These are phyloP conservation scores for Clonostachys rosea DNA, from an alignment of 2,329 filamentous ascomycete species.

Conservation along the genomic window DNA sequence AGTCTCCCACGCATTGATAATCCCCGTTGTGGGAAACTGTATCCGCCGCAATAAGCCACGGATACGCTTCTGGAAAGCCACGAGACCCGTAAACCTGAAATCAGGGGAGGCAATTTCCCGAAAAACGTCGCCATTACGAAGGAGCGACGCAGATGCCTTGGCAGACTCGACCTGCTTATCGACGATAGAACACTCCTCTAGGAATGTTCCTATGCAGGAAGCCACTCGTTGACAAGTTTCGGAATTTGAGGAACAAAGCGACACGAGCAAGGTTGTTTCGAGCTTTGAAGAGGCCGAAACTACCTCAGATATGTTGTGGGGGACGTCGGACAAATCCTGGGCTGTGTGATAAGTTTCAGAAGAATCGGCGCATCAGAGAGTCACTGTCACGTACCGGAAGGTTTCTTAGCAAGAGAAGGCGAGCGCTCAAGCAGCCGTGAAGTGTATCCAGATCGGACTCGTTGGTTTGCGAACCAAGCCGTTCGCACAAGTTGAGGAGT, in stretches of 20 bases:
- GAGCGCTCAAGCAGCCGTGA: slow-evolving; percentile 51
- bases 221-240: slow-evolving; percentile 62
- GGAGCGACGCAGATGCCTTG: slow-evolving; percentile 45
- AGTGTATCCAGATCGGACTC: slow-evolving; percentile 40
- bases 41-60: slow-evolving; percentile 55
- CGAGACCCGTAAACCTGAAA: slow-evolving; percentile 63
- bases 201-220: slow-evolving; percentile 54
- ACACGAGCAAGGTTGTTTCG: slow-evolving; percentile 59
- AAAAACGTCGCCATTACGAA: slow-evolving; percentile 58
- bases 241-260: slow-evolving; percentile 61
- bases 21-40: slow-evolving; percentile 60
- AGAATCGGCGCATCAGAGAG: neutral
- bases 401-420: slow-evolving; percentile 45
- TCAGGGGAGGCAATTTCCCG: slow-evolving; percentile 57
- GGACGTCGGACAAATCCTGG: slow-evolving; percentile 49
- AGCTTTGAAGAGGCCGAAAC: slow-evolving; percentile 46
- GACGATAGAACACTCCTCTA: slow-evolving; percentile 56
- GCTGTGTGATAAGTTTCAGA: neutral
- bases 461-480: slow-evolving; percentile 34
- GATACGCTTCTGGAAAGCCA: slow-evolving; percentile 65
- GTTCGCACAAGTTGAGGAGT: slow-evolving; percentile 44
- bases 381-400: slow-evolving; percentile 33
- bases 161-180: slow-evolving; percentile 43
- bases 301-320: slow-evolving; percentile 51
- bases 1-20: slow-evolving; percentile 62